Conservation (phyloP, 176 grass and related monocot genomes). For the Areca catechu region DNA sequence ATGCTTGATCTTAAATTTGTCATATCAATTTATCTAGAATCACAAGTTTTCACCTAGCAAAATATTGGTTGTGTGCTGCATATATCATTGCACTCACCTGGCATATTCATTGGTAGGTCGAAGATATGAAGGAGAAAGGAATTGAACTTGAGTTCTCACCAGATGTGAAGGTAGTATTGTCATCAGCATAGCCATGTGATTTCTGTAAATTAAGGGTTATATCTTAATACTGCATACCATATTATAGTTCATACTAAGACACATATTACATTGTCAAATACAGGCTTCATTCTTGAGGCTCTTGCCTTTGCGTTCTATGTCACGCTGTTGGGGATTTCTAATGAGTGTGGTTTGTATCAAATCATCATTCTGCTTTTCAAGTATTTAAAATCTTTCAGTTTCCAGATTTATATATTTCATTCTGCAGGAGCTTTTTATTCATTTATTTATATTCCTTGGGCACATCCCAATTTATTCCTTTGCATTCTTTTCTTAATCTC, state of each 20-base stretch:
- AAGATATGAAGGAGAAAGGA: conserved; percentile 52
- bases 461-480: too few species aligned
- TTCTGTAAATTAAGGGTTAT: background rate
- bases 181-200: background rate
- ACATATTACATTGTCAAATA: background rate
- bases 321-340: conserved; percentile 68
- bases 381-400: background rate
- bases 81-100: too few species aligned
- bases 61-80: too few species aligned
- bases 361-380: background rate
- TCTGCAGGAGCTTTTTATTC: too few species aligned
- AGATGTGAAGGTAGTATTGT: conserved; percentile 46
- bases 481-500: too few species aligned
- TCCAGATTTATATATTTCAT: too few species aligned
- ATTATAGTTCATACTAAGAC: too few species aligned
- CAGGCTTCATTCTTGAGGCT: conserved; percentile 71
- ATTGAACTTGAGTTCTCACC: conserved; percentile 61
- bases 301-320: conserved; percentile 72
- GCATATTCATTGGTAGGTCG: conserved; percentile 21
- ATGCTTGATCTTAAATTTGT: too few species aligned
- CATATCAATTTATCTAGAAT: too few species aligned
- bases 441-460: too few species aligned
- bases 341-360: conserved; percentile 56
- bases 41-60: too few species aligned
- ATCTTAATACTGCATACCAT: too few species aligned